Evolutionary conservation across 1,284 basidiomycete genomes (phyloP).

Genomic region (Athelia sp.): DNA sequence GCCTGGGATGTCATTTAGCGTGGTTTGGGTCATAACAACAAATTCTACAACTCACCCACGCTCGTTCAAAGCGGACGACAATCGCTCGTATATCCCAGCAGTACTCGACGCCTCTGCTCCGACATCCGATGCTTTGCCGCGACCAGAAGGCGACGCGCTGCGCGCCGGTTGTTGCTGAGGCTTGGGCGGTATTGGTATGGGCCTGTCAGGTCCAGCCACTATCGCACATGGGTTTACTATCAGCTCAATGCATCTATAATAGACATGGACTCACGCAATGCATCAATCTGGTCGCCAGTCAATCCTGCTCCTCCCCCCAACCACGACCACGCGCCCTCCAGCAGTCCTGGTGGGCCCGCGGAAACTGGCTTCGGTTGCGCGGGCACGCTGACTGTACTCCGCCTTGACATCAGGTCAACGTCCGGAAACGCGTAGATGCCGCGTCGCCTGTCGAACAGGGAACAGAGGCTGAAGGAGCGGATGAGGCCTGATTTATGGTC

Average conservation of each 20-base stretch:
- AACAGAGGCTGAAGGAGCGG: constrained; percentile 43
- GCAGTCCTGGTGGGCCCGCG: constrained; percentile 47
- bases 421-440: constrained; percentile 38
- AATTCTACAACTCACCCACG: constrained; percentile 42
- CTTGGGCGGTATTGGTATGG: constrained; percentile 27
- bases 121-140: constrained; percentile 28
- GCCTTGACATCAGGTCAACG: constrained; percentile 42
- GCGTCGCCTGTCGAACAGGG: constrained; percentile 53
- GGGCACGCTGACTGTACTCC: constrained; percentile 33
- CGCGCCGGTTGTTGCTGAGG: constrained; percentile 16
- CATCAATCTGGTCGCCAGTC: constrained; percentile 56
- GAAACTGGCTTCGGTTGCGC: constrained; percentile 57
- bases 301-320: constrained; percentile 38
- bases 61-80: constrained; percentile 54
- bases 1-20: constrained; percentile 26
- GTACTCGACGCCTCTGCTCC: constrained; percentile 35
- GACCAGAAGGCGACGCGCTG: constrained; percentile 4
- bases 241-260: constrained; percentile 1
- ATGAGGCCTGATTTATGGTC: constrained; percentile 29
- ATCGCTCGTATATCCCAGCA: constrained; percentile 38
- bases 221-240: constrained; percentile 1
- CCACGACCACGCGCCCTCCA: constrained; percentile 40
- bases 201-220: constrained; percentile 66
- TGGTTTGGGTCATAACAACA: neutral
- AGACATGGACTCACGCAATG: constrained; percentile 38